These are phyloP conservation scores for Fusarium poae DNA, from an alignment of 2,329 filamentous ascomycete species.

Conservation along the genomic window DNA sequence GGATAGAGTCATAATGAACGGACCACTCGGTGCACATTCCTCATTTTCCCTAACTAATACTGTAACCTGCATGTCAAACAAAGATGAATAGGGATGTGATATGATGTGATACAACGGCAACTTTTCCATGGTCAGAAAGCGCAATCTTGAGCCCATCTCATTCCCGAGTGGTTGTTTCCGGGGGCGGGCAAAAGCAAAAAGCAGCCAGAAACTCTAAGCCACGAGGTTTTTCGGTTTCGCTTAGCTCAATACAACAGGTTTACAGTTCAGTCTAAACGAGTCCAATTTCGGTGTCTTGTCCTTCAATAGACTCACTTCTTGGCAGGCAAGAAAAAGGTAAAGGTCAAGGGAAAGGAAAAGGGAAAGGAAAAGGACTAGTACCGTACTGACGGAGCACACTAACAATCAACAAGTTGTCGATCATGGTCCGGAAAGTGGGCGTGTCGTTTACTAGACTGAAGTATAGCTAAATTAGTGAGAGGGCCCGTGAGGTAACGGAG, in stretches of 20 bases:
- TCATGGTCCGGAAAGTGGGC: constrained; percentile 44
- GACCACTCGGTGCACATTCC: constrained; percentile 23
- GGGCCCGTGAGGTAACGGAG: constrained; percentile 26
- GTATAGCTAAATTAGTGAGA: constrained; percentile 10
- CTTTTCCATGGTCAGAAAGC: constrained; percentile 13
- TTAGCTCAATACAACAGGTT: constrained; percentile 4
- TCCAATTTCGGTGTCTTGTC: constrained; percentile 6
- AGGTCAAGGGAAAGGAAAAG: no score
- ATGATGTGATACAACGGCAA: constrained; percentile 11
- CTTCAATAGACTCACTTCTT: constrained; percentile 1
- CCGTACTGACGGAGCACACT: background rate
- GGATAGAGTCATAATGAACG: constrained; percentile 16
- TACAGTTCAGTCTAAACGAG: constrained; percentile 5
- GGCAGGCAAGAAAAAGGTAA: no score
- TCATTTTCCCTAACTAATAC: background rate
- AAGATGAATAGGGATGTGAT: background rate
- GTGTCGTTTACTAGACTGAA: constrained; percentile 20
- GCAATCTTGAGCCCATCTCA: constrained; percentile 13
- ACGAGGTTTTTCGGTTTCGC: constrained; percentile 9
- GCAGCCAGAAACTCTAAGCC: constrained; percentile 9
- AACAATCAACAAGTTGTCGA: constrained; percentile 29
- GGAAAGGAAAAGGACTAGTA: constrained; percentile 12
- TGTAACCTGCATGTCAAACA: constrained; percentile 17
- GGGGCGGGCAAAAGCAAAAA: background rate
- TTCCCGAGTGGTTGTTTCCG: constrained; percentile 17